Evolutionary conservation across 768 basidiomycete genomes (phyloP).

Genomic region (Pulveroboletus sp.): DNA sequence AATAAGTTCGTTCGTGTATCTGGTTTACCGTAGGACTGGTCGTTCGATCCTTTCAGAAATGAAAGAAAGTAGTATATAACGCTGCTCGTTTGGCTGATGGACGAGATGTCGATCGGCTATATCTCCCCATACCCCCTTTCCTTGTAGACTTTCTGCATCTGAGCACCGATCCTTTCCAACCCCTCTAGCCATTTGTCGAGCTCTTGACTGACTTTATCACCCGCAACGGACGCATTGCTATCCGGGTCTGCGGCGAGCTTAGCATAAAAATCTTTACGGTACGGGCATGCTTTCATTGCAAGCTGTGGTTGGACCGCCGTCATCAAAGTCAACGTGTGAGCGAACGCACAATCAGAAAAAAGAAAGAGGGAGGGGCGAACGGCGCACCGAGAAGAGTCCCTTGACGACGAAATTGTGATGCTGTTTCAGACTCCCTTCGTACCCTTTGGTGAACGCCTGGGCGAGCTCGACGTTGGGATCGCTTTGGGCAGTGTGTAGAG

Average conservation of each 20-base stretch:
- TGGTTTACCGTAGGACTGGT: too few relatives aligned
- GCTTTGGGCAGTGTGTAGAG: constrained; percentile 66
- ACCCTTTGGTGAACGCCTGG: constrained; percentile 73
- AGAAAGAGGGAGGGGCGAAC: constrained; percentile 25
- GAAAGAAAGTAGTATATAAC: too few relatives aligned
- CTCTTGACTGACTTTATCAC: constrained; percentile 51
- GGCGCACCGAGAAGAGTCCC: constrained; percentile 54
- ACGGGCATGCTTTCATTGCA: constrained; percentile 58
- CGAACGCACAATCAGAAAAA: neutral
- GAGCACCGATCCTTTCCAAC: constrained; percentile 48
- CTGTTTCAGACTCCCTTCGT: constrained; percentile 77
- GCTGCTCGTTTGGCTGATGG: too few relatives aligned
- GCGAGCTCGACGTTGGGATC: constrained; percentile 56
- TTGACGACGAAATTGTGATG: constrained; percentile 76
- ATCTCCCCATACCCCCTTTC: constrained; percentile 52
- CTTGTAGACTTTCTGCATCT: constrained; percentile 50
- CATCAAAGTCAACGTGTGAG: neutral
- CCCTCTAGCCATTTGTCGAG: constrained; percentile 59
- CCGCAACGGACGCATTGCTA: constrained; percentile 40
- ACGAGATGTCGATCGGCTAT: neutral
- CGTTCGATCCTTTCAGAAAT: too few relatives aligned
- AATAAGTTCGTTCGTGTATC: too few relatives aligned
- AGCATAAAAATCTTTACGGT: constrained; percentile 57
- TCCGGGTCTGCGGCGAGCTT: constrained; percentile 59
- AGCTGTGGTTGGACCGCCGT: constrained; percentile 27